Evolutionary conservation across 768 basidiomycete species (phyloP), one percentile per base, ranked within the genome.

Genomic region (Candolleomyces aberdarensis): DNA sequence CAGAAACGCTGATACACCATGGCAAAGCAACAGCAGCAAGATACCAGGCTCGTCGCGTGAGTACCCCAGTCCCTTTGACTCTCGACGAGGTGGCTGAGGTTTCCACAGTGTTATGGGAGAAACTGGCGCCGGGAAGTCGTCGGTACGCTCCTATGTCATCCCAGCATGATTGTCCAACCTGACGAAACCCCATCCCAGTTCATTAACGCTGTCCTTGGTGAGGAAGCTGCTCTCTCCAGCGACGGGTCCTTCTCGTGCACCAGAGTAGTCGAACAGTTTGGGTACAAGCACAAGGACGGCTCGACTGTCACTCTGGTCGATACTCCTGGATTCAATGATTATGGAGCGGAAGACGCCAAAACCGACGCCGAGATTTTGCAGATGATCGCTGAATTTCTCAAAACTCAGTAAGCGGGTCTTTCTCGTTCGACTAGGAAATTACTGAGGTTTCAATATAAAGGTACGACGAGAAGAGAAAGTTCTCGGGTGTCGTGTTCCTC

Each of bases 401-500:
- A 60, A 10, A 40, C 48, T 20, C 29, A 61, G 64, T 64, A 43
- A 62, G 63, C 11, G 36, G 11, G 36, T 36, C 36, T 36, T 36
- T 26, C 26, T 26, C 26, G 26, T 26, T 26, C 26, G 36, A 36
- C 36, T 11, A 36, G 36, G 11, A 26, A 32, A 11, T 14, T n/a
- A 4, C 41, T 31, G 26, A 36, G 26, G 41, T 11, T 1, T 2
- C 36, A 36, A 11, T 36, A 11, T 11, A 29, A 19, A 58, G 46
- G 14, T 19, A 48, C 36, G 56, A 57, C 0, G 13, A 15, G 13
- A n/a, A 48, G 5, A 22, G 14, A n/a, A 49, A 32, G 10, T 43
- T 59, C 40, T 59, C 58, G 9, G 78, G 77, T 11, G 70, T 79
- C 66, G 71, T 79, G 48, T 78, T 77, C 63, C 69, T 79, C 65